Conservation (phyloP, 2,329 filamentous ascomycete genomes). For the Aspergillus unguis region DNA sequence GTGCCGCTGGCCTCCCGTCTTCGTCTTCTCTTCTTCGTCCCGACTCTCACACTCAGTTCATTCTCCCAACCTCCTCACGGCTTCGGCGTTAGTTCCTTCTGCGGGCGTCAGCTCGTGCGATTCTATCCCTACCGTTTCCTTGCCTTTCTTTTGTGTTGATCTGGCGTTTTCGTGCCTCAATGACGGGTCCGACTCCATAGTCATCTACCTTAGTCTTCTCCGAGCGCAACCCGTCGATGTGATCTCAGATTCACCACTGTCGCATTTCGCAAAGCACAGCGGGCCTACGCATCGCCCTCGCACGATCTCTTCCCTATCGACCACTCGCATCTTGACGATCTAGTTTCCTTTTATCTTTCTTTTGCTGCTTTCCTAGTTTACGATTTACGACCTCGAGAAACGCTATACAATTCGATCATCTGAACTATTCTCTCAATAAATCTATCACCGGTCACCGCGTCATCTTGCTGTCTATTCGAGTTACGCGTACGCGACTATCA, state of each 20-base stretch:
- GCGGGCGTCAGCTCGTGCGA: slow-evolving; percentile 22
- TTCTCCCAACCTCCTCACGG: slow-evolving; percentile 9
- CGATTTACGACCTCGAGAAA: slow-evolving; percentile 22
- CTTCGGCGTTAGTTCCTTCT: slow-evolving; percentile 11
- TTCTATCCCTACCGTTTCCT: slow-evolving; percentile 18
- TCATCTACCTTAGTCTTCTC: slow-evolving; percentile 14
- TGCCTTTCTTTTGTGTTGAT: slow-evolving; percentile 27
- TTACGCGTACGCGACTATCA: slow-evolving; percentile 6
- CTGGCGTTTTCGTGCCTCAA: slow-evolving; percentile 26
- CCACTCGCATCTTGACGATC: slow-evolving; percentile 25
- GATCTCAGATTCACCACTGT: slow-evolving; percentile 14
- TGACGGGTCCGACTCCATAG: slow-evolving; percentile 15
- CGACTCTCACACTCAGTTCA: slow-evolving; percentile 10
- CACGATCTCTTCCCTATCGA: slow-evolving; percentile 21
- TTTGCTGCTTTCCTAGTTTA: slow-evolving; percentile 18
- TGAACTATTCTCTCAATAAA: slow-evolving; percentile 12
- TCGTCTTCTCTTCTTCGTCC: slow-evolving; percentile 13
- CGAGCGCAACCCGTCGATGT: slow-evolving; percentile 21
- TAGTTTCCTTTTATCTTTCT: slow-evolving; percentile 19
- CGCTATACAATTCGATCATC: slow-evolving; percentile 10
- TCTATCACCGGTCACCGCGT: background rate
- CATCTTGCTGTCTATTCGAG: background rate
- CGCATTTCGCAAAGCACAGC: slow-evolving; percentile 11
- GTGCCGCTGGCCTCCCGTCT: slow-evolving; percentile 3
- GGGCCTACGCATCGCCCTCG: slow-evolving; percentile 20